A percentile compares a stretch with the other conserved stretches of the same genome.
phyloP scores from a whole-genome alignment of 345 rosid species.

The Hibiscus syriacus region DNA sequence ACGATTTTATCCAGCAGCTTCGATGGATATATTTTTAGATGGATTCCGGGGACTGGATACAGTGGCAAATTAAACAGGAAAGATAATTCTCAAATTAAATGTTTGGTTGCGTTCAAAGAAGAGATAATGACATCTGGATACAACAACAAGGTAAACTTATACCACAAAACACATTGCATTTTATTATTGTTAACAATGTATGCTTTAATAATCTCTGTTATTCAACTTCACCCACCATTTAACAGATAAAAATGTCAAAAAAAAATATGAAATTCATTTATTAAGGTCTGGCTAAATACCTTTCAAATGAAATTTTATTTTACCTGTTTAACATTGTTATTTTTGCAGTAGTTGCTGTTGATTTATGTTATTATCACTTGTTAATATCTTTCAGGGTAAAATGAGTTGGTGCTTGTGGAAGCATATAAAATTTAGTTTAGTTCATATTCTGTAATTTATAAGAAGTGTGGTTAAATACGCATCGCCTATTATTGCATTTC shows the following conservation, averaged over 20 bases:
- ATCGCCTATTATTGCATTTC: not conserved
- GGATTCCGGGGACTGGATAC: constrained; percentile 61
- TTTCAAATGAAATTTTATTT: not conserved
- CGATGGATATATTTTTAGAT: constrained; percentile 60
- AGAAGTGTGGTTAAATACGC: not conserved
- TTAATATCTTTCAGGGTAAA: not conserved
- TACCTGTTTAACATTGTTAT: not conserved
- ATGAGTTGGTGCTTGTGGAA: not conserved
- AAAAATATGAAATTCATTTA: not conserved
- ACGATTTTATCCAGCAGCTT: constrained; percentile 60
- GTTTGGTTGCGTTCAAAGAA: constrained; percentile 49
- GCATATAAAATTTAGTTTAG: not conserved
- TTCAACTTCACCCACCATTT: not conserved
- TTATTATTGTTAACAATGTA: not conserved
- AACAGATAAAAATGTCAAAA: not conserved
- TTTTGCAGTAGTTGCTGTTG: not conserved
- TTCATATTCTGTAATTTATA: not conserved
- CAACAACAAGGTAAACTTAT: constrained; percentile 33
- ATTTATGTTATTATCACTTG: not conserved
- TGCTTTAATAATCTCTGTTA: not conserved
- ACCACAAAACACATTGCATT: not conserved
- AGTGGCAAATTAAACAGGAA: constrained; percentile 44
- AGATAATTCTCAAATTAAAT: constrained; percentile 49
- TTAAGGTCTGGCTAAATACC: not conserved
- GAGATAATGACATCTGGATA: constrained; percentile 40